Evolutionary conservation across 2,329 filamentous ascomycete species (phyloP).

Genomic region (Huntiella omanensis): DNA sequence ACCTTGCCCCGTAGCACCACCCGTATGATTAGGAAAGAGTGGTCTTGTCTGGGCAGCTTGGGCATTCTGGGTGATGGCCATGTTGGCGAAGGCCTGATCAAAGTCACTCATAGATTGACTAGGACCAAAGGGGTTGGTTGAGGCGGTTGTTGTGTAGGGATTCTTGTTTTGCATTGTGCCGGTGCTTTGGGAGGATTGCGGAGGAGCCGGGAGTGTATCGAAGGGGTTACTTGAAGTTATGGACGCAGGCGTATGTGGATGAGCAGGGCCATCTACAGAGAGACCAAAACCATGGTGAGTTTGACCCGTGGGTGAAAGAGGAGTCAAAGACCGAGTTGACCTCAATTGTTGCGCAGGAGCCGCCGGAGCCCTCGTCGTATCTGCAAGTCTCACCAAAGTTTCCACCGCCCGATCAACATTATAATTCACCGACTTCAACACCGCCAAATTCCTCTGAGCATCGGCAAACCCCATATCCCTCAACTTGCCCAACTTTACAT

Average conservation of each 20-base stretch:
- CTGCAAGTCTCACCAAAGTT: constrained; percentile 63
- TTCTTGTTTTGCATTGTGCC: constrained; percentile 40
- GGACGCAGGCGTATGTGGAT: constrained; percentile 20
- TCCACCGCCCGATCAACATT: constrained; percentile 78
- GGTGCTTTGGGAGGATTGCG: constrained; percentile 46
- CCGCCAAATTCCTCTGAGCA: constrained; percentile 57
- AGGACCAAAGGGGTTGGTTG: constrained; percentile 53
- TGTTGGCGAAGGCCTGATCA: constrained; percentile 53
- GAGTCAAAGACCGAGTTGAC: constrained; percentile 34
- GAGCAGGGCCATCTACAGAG: constrained; percentile 13
- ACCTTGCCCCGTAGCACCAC: constrained; percentile 32
- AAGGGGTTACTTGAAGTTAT: constrained; percentile 40
- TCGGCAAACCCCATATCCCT: constrained; percentile 87
- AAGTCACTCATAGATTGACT: constrained; percentile 27
- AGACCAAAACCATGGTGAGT: constrained; percentile 18
- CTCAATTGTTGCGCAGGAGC: constrained; percentile 17
- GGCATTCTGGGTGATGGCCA: constrained; percentile 36
- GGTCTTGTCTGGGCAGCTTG: constrained; percentile 29
- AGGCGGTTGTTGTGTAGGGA: constrained; percentile 25
- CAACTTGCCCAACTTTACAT: constrained; percentile 58
- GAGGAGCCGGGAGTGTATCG: constrained; percentile 37
- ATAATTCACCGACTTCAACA: constrained; percentile 67
- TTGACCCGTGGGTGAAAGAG: constrained; percentile 23
- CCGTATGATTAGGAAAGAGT: constrained; percentile 60
- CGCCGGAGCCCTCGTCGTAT: constrained; percentile 32